Base-by-base conservation (phyloP, 345 rosid genomes). In the Bretschneidera sinensis region DNA sequence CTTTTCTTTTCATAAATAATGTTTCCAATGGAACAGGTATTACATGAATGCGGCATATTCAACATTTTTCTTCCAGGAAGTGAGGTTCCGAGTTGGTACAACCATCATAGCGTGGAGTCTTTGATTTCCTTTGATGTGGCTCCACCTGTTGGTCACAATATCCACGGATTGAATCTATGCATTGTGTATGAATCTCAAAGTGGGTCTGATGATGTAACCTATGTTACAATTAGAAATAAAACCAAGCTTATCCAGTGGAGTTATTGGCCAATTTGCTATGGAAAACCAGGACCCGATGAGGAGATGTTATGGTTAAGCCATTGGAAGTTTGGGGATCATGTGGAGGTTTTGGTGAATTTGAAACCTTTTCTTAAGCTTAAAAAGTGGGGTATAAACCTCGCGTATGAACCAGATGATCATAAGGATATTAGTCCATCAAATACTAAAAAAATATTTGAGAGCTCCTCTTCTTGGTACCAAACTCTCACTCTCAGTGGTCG, bases 1-100 rank as follows among this genome's bases (percentile, higher is more conserved):
- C 19, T 48, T 6, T 16, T 14, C 9, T 14, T 51, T 49, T 34
- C 11, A 11, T 19, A 14, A 16, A 17, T 24, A 28, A 21, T 16
- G 9, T 19, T 47, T 5, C 17, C 6, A 48, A 20, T 43, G 22
- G 19, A 24, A 35, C 66, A 69, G 73, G 51, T 69, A 43, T 17
- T 62, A 39, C 54, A 62, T 43, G 73, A 69, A 52, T 5, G 31
- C 25, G 73, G 73, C 25, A 51, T 63, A 50, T 39, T 17, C 24
- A 62, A 63, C 59, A 48, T 60, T 24, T 69, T 34, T 48, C 48
- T 63, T 24, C 48, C 53, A 39, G 73, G 73, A 4, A 57, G n/a
- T 25, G 68, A 69, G 17, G 17, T 69, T 48, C 73, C 73, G 13
- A 5, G 35, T 13, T 62, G 64, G 48, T 69, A 31, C 23, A 49